A percentile compares a stretch with the other conserved stretches of the same genome.
Evolutionary conservation across 2,329 filamentous ascomycete genomes (phyloP).

Genomic region (Colletotrichum navitas): DNA sequence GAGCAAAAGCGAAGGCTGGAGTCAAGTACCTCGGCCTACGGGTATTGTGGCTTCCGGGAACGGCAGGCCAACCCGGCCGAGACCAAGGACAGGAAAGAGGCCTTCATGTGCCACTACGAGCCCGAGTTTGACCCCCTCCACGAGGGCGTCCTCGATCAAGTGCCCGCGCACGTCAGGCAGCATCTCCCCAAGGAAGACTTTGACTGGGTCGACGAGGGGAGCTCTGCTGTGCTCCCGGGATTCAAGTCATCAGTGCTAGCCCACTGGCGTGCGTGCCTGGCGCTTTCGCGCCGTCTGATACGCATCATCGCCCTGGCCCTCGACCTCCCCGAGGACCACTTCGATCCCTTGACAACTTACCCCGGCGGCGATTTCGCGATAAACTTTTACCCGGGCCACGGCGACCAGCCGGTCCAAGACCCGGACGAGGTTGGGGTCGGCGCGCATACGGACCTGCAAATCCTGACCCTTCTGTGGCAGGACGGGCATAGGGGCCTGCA

Average conservation of each 20-base stretch:
- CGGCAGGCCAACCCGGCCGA: slow-evolving; percentile 45
- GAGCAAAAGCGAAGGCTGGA: slow-evolving; percentile 47
- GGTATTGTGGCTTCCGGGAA: slow-evolving; percentile 35
- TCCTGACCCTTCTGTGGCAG: slow-evolving; percentile 62
- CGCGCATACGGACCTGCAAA: slow-evolving; percentile 62
- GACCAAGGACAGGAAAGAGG: slow-evolving; percentile 48
- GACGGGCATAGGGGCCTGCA: slow-evolving; percentile 50
- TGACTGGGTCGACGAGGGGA: slow-evolving; percentile 31
- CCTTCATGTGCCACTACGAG: slow-evolving; percentile 53
- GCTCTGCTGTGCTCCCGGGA: slow-evolving; percentile 53
- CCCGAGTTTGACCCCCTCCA: slow-evolving; percentile 54
- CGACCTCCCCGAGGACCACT: slow-evolving; percentile 43
- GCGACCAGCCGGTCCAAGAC: slow-evolving; percentile 32
- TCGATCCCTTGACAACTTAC: slow-evolving; percentile 40
- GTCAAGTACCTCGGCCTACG: slow-evolving; percentile 44
- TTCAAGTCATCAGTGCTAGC: slow-evolving; percentile 57
- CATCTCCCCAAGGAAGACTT: slow-evolving; percentile 41
- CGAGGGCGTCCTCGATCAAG: slow-evolving; percentile 18
- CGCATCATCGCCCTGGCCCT: slow-evolving; percentile 44
- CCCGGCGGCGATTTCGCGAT: slow-evolving; percentile 46
- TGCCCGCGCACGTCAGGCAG: slow-evolving; percentile 35
- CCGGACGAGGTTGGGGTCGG: slow-evolving; percentile 56
- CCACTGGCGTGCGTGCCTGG: slow-evolving; percentile 53
- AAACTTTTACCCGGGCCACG: slow-evolving; percentile 45
- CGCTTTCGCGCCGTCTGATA: slow-evolving; percentile 44